Evolutionary conservation across 805 yeast genomes (phyloP).

Genomic region (Saturnispora sanitii): DNA sequence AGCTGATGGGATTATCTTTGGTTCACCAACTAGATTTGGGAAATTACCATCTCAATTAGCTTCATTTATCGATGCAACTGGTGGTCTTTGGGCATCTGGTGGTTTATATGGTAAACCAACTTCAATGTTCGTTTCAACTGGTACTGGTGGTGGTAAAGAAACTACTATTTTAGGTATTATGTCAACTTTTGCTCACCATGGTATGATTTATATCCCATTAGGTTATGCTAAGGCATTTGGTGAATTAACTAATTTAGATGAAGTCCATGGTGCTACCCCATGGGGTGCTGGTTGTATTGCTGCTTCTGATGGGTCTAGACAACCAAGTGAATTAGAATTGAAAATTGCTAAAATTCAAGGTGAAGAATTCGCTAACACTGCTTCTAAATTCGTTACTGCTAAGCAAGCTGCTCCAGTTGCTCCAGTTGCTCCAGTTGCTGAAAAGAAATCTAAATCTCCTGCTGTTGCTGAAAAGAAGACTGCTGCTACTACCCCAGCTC

Average conservation of each 20-base stretch:
- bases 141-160: conserved; percentile 84
- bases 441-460: not conserved
- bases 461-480: not conserved
- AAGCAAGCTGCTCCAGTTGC: not conserved
- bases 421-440: not conserved
- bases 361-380: conserved; percentile 44
- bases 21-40: conserved; percentile 83
- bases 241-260: conserved; percentile 44
- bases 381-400: conserved; percentile 18
- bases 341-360: conserved; percentile 61
- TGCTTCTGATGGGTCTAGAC: conserved; percentile 68
- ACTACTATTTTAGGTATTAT: conserved; percentile 53
- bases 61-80: conserved; percentile 70
- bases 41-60: conserved; percentile 69
- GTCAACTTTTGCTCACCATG: conserved; percentile 67
- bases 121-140: conserved; percentile 64
- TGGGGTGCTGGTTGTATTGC: conserved; percentile 85
- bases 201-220: conserved; percentile 69
- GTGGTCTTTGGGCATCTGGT: conserved; percentile 72
- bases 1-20: conserved; percentile 78
- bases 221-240: conserved; percentile 56
- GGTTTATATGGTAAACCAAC: conserved; percentile 65
- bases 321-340: conserved; percentile 53
- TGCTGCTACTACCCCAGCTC: not conserved
- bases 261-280: conserved; percentile 71